Evolutionary conservation across 2,329 filamentous ascomycete genomes (phyloP).

Genomic region (Fusarium aywerte): DNA sequence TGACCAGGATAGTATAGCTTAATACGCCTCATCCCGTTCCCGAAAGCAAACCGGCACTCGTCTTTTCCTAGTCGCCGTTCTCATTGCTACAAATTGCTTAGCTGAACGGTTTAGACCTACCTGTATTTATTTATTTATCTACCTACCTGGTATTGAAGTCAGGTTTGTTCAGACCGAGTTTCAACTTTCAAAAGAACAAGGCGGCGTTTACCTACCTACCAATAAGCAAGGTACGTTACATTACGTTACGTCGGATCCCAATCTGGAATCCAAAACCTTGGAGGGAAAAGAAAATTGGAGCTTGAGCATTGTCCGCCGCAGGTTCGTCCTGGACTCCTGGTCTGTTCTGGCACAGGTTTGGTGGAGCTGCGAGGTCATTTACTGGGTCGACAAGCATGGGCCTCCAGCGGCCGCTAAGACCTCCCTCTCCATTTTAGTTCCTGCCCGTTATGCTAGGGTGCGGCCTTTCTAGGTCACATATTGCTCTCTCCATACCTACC

Average conservation of each 20-base stretch:
- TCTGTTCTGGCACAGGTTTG: conserved; percentile 5
- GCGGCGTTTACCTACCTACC: neutral
- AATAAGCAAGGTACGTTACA: conserved; percentile 9
- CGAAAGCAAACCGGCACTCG: conserved; percentile 32
- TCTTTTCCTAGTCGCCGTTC: conserved; percentile 20
- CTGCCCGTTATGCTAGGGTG: conserved; percentile 4
- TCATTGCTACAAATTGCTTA: neutral
- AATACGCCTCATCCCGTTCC: conserved; percentile 20
- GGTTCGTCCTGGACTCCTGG: neutral
- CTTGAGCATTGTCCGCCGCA: neutral
- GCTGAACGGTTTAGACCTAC: conserved; percentile 4
- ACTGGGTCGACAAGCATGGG: neutral
- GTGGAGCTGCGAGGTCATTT: conserved; percentile 2
- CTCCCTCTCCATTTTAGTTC: conserved; percentile 18
- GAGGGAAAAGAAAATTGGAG: conserved; percentile 7
- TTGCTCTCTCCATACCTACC: neutral
- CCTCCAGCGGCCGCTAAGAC: conserved; percentile 32
- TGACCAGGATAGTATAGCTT: conserved; percentile 19
- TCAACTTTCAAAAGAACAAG: neutral
- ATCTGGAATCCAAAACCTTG: conserved; percentile 16
- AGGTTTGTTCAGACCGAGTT: neutral
- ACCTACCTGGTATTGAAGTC: neutral
- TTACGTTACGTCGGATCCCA: conserved; percentile 20
- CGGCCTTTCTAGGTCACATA: neutral
- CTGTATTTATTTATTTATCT: neutral